phyloP scores from a whole-genome alignment of 106 monocot genomes.

The Phalaenopsis equestris region DNA sequence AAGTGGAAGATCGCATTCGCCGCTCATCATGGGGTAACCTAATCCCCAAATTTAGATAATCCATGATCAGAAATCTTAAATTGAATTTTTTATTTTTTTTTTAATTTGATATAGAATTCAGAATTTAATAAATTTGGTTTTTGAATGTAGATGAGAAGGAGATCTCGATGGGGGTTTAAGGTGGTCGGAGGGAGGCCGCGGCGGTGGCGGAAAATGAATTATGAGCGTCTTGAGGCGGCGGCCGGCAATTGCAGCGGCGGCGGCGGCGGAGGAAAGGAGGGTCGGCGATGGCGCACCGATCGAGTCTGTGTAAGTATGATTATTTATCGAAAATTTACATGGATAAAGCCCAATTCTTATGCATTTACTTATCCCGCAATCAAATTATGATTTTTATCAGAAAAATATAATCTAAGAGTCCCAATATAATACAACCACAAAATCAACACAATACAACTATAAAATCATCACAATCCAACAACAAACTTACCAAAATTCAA shows the following conservation, averaged over 20 bases:
- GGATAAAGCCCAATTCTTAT: no score
- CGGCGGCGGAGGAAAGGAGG: not conserved
- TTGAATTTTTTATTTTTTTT: not conserved
- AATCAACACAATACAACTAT: no score
- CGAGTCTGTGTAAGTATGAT: not conserved
- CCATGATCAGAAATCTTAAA: not conserved
- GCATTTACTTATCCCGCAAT: no score
- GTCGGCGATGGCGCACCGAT: not conserved
- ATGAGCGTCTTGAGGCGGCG: not conserved
- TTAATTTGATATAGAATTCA: not conserved
- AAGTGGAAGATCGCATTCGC: not conserved
- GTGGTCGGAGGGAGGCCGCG: not conserved
- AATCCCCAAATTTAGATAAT: not conserved
- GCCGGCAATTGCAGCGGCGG: not conserved
- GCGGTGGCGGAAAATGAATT: not conserved
- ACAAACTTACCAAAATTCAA: no score
- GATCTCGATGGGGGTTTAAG: constrained; percentile 1
- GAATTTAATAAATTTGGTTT: not conserved
- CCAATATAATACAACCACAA: no score
- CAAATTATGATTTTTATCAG: no score
- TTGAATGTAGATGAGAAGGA: not conserved
- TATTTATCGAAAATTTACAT: no score
- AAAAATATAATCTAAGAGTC: no score
- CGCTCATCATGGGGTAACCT: not conserved
- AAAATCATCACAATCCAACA: no score